phyloP scores from a whole-genome alignment of 768 basidiomycete species.

The Boletales sp. region DNA sequence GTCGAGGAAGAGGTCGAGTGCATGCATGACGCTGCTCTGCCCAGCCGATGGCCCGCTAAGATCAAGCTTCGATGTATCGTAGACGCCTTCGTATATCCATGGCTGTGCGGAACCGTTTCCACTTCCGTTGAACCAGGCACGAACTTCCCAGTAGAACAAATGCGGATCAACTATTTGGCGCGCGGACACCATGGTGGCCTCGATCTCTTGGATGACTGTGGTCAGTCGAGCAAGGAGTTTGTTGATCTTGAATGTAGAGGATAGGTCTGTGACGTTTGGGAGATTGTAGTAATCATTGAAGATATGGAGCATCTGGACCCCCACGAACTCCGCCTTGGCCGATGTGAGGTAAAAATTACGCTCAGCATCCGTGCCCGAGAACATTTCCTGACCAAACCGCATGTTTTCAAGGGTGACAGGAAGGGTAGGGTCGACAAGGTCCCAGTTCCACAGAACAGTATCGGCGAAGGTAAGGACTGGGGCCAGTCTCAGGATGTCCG shows the following conservation, averaged over 20 bases:
- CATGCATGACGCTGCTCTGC: slow-evolving; percentile 89
- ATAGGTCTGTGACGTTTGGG: slow-evolving; percentile 60
- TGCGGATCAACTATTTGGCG: slow-evolving; percentile 76
- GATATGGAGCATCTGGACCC: slow-evolving; percentile 80
- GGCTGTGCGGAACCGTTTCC: slow-evolving; percentile 47
- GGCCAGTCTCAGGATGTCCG: slow-evolving; percentile 75
- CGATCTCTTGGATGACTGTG: slow-evolving; percentile 69
- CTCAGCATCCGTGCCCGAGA: slow-evolving; percentile 87
- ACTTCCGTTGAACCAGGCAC: slow-evolving; percentile 92
- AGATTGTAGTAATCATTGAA: slow-evolving; percentile 84
- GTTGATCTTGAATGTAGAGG: slow-evolving; percentile 63
- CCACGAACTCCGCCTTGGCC: slow-evolving; percentile 80
- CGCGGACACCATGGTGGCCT: slow-evolving; percentile 63
- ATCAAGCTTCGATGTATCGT: slow-evolving; percentile 53
- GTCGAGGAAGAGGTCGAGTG: slow-evolving; percentile 80
- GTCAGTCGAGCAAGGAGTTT: slow-evolving; percentile 68
- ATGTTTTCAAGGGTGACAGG: slow-evolving; percentile 74
- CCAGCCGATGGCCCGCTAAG: slow-evolving; percentile 90
- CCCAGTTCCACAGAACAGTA: slow-evolving; percentile 93
- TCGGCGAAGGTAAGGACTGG: slow-evolving; percentile 95
- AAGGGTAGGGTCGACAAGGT: slow-evolving; percentile 49
- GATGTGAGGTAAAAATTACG: slow-evolving; percentile 83
- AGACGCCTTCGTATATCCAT: slow-evolving; percentile 82
- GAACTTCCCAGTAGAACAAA: slow-evolving; percentile 83
- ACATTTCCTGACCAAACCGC: slow-evolving; percentile 56